phyloP scores from a whole-genome alignment of 225 moss, liverwort and hornwort species.

The Polytrichum commune region DNA sequence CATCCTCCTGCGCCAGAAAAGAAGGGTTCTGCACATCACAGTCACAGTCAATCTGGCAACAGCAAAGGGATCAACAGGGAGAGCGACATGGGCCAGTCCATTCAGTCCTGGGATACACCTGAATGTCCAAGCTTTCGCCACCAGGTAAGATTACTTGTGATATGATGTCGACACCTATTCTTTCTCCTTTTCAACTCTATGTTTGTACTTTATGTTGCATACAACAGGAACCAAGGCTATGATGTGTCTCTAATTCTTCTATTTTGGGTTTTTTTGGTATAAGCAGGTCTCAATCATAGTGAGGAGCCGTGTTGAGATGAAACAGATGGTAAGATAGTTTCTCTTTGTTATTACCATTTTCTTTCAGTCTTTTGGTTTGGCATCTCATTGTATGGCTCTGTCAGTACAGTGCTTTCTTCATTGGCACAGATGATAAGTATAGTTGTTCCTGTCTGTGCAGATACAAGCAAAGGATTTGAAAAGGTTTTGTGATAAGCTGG shows the following conservation, averaged over 20 bases:
- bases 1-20: conserved; percentile 12
- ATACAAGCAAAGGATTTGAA: conserved; percentile 38
- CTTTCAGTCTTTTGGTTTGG: neutral
- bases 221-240: neutral
- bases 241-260: neutral
- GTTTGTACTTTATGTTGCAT: neutral
- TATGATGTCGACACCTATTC: neutral
- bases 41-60: conserved; percentile 11
- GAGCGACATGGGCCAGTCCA: conserved; percentile 14
- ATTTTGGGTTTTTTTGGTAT: neutral
- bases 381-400: neutral
- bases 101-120: conserved; percentile 42
- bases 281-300: conserved; percentile 43
- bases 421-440: neutral
- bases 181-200: neutral
- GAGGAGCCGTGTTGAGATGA: conserved; percentile 31
- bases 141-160: conserved; percentile 25
- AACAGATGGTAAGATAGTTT: conserved; percentile 27
- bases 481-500: conserved; percentile 44
- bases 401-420: neutral
- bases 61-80: conserved; percentile 13
- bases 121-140: conserved; percentile 48
- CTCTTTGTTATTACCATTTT: neutral
- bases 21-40: conserved; percentile 10
- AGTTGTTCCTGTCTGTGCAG: conserved; percentile 15